Percentiles rank a stretch among this genome's conserved stretches.
These are phyloP conservation scores for Paramecium sexaurelia DNA, from an alignment of 73 alveolate genomes.

Conservation along the genomic window DNA sequence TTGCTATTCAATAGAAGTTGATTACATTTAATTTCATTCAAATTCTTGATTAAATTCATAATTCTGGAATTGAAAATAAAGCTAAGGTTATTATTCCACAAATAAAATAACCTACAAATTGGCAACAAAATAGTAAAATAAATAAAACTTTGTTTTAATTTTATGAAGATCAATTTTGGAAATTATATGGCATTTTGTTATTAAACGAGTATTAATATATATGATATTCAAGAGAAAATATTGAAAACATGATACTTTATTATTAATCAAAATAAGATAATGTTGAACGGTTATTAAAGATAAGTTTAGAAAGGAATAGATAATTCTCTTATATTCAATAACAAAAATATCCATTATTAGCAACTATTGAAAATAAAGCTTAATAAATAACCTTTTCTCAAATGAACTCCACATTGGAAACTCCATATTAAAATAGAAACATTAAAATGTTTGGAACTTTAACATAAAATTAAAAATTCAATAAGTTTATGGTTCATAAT, in stretches of 20 bases:
- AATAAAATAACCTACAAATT: not conserved
- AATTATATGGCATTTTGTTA: not conserved
- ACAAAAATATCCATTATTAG: not conserved
- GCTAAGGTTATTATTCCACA: not conserved
- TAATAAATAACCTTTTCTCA: not conserved
- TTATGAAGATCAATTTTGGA: not conserved
- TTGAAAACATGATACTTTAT: not conserved
- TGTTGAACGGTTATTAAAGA: not conserved
- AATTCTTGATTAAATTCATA: not conserved
- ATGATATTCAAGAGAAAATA: not conserved
- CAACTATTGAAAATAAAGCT: not conserved
- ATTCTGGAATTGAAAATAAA: not conserved
- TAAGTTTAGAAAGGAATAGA: constrained; percentile 11
- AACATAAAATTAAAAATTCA: not conserved
- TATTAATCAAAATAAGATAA: not conserved
- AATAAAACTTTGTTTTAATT: not conserved
- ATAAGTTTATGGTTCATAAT: not conserved
- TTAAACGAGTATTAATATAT: not conserved
- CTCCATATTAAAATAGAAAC: not conserved
- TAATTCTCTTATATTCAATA: not conserved
- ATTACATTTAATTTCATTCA: not conserved
- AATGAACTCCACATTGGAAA: not conserved
- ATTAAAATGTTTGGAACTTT: not conserved
- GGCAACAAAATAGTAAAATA: not conserved
- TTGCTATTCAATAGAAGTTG: not conserved